Evolutionary conservation across 129 eudicot species (phyloP).

Genomic region (Glebionis coronaria): DNA sequence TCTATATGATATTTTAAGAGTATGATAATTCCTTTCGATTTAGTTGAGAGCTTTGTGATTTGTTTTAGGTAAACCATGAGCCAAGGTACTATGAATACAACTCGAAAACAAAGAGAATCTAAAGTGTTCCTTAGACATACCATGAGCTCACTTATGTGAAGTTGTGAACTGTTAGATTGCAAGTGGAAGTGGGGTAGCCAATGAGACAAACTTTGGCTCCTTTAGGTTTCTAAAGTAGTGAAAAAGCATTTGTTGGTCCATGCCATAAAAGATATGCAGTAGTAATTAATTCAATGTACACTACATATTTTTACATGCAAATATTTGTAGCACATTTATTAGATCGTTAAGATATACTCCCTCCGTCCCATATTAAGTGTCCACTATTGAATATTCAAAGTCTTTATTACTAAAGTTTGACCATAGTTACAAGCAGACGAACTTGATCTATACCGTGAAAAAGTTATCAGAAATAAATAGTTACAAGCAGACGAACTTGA

Average conservation of each 20-base stretch:
- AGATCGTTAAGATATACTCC: not conserved
- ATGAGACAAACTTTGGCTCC: constrained; percentile 29
- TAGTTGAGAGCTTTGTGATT: too few species aligned
- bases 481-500: too few species aligned
- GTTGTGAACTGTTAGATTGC: constrained; percentile 1
- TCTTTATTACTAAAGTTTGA: too few species aligned
- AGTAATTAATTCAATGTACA: constrained; percentile 32
- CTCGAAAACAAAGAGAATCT: constrained; percentile 3
- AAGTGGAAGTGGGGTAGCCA: constrained; percentile 22
- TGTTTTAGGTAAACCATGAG: not conserved
- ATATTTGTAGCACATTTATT: not conserved
- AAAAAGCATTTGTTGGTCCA: constrained; percentile 32
- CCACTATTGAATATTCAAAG: too few species aligned
- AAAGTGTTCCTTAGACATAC: constrained; percentile 9
- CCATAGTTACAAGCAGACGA: too few species aligned
- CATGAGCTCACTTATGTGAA: not conserved
- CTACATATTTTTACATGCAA: constrained; percentile 15
- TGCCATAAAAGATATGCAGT: constrained; percentile 30
- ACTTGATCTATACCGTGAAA: too few species aligned
- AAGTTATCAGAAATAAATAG: not conserved
- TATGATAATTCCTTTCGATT: too few species aligned
- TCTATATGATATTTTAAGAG: too few species aligned
- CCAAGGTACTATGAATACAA: not conserved
- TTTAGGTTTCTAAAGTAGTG: constrained; percentile 37
- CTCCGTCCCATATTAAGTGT: too few species aligned